Base-by-base conservation (phyloP, 2,329 filamentous ascomycete species). In the Hypomyces perniciosus region DNA sequence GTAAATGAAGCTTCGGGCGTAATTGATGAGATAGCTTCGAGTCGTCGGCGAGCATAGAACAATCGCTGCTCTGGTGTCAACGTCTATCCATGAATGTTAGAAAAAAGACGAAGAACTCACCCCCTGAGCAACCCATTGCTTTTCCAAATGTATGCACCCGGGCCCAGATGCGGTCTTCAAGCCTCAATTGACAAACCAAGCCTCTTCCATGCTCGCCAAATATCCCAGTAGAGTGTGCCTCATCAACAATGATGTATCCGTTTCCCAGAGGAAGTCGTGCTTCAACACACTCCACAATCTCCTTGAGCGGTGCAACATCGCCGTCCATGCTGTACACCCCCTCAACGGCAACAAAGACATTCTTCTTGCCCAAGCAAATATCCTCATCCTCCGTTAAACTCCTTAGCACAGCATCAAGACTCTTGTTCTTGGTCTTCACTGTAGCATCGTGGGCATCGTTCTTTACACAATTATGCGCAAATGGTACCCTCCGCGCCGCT, bases 241-340 rank as follows among this genome's bases (percentile, higher is more conserved):
- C 84, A 52, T 88, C 85, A 1, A 88, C 76, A 8, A 87, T 72
- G 4, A 88, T 67, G 50, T 84, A 72, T 0, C 77, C 80, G 43
- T 87, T 88, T 0, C 74, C 74, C 0, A 54, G 53, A 0, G 83
- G 80, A 0, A 90, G 66, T 0, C 77, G 59, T 1, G 69, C 65
- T 38, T 85, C 75, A 0, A 86, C 76, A 4, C 79, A 70, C 0
- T 73, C 65, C 1, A 86, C 74, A 13, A 91, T 78, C 5, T 81
- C 75, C 8, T 62, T 59, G 8, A 93, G 68, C 0, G 84, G 85
- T 0, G 80, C 80, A 13, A 88, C 68, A 57, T 91, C 86, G 0
- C 88, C 88, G 48, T 92, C 88, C 88, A 93, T 93, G 63, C 86
- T 90, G 65, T 93, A 92, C 0, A 90, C 72, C 0, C 78, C 80